Base-by-base conservation (phyloP, 163 green algal genomes). In the Trebouxia gelatinosa region DNA sequence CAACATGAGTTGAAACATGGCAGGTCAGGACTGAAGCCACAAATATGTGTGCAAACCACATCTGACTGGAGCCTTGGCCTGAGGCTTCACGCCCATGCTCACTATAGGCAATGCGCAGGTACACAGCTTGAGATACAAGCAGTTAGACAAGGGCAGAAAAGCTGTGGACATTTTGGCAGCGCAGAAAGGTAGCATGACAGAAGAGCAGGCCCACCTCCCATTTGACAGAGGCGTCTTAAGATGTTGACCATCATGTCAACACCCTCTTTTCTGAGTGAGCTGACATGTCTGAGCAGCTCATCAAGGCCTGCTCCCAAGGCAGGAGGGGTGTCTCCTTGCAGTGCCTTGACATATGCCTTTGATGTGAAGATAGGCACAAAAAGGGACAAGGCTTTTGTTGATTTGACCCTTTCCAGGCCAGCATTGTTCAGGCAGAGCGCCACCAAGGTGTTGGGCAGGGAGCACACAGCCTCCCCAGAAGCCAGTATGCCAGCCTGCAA, bases 261-360 rank as follows among this genome's bases (percentile, higher is more conserved):
- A 21, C 65, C 80, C 11, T 90, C 83, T 13, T 68, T 62, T 16
- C 89, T 84, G 40, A 98, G 85, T 2, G 75, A 76, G 3, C 89
- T 88, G n/a, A 94, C 90, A 81, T 97, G 94, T 37, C 95, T 85
- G 79, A 98, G 86, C 51, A 98, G 85, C 87, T 98, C 95, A 80
- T 98, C 94, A 51, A 98, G 75, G 16, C 90, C 87, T 1, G 87
- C 80, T 1, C 95, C 95, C 11, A 98, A 79, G 7, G 95, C 82
- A n/a, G 80, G 84, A 0, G 92, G 85, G 3, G 90, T 93, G 57
- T 97, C 91, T 6, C 80, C 79, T 70, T 80, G 80, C 61, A 81
- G 88, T 82, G 66, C 90, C 88, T 65, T 86, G 83, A 91, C 66
- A 77, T 93, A 93, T 19, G 83, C 62, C n/a, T 78, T 82, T 19